Evolutionary conservation across 1,284 basidiomycete genomes (phyloP).

Genomic region (Cutaneotrichosporon sp.): DNA sequence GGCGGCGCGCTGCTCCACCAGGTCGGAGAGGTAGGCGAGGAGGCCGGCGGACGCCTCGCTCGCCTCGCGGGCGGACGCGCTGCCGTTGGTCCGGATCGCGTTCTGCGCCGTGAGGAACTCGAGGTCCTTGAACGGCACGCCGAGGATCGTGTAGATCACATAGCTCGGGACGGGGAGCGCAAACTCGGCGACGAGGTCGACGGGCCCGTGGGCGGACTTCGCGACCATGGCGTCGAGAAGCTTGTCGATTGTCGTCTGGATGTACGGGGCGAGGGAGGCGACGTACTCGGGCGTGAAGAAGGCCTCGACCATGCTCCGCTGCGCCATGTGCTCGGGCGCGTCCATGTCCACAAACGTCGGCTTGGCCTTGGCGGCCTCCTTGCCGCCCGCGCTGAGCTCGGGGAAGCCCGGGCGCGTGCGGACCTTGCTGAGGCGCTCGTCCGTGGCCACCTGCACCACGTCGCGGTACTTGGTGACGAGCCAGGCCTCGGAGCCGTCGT

Average conservation of each 20-base stretch:
- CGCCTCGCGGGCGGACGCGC: slow-evolving; percentile 13
- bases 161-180: slow-evolving; percentile 16
- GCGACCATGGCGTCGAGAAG: slow-evolving; percentile 13
- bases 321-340: slow-evolving; percentile 18
- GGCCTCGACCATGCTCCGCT: slow-evolving; percentile 17
- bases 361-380: slow-evolving; percentile 17
- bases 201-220: slow-evolving; percentile 2
- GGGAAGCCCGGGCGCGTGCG: slow-evolving; percentile 20
- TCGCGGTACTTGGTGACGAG: slow-evolving; percentile 22
- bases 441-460: slow-evolving; percentile 15
- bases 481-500: slow-evolving; percentile 14
- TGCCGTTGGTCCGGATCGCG: slow-evolving; percentile 18
- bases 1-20: slow-evolving; percentile 10
- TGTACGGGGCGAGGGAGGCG: slow-evolving; percentile 10
- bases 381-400: slow-evolving; percentile 23
- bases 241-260: slow-evolving; percentile 13
- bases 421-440: slow-evolving; percentile 17
- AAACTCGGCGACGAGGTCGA: slow-evolving; percentile 16
- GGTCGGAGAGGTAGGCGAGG: slow-evolving; percentile 12
- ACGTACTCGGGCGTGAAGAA: slow-evolving; percentile 14
- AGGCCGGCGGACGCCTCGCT: slow-evolving; percentile 9
- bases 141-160: slow-evolving; percentile 22
- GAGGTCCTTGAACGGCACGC: slow-evolving; percentile 19
- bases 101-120: slow-evolving; percentile 16
- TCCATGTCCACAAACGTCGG: slow-evolving; percentile 23